Evolutionary conservation across 495 filamentous ascomycete genomes (phyloP).

Genomic region (Penicillium odoratum): DNA sequence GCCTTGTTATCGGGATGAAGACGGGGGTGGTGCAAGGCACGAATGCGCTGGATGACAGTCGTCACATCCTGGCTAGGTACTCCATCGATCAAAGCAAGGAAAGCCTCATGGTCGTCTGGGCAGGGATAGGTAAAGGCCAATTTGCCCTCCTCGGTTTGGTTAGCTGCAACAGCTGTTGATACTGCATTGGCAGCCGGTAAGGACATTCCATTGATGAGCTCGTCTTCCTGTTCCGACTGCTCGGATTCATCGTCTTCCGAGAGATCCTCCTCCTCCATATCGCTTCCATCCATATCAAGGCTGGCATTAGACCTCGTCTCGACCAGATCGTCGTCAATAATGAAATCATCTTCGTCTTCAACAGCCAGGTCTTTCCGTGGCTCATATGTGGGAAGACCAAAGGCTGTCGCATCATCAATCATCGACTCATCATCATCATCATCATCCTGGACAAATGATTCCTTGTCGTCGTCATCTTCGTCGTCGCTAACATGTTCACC

Average conservation of each 20-base stretch:
- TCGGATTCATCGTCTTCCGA: constrained; percentile 53
- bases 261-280: constrained; percentile 51
- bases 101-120: constrained; percentile 70
- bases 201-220: constrained; percentile 44
- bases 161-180: constrained; percentile 28
- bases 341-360: constrained; percentile 91
- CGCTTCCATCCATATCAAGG: constrained; percentile 51
- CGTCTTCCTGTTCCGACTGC: constrained; percentile 46
- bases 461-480: constrained; percentile 49
- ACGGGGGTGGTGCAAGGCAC: constrained; percentile 87
- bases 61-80: constrained; percentile 65
- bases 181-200: constrained; percentile 27
- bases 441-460: constrained; percentile 41
- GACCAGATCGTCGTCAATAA: constrained; percentile 84
- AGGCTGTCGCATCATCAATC: constrained; percentile 55
- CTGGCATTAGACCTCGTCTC: constrained; percentile 55
- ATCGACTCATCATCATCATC: constrained; percentile 43
- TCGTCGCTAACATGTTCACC: constrained; percentile 43
- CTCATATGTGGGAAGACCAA: constrained; percentile 49
- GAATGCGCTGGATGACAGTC: constrained; percentile 81
- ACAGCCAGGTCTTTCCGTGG: constrained; percentile 50
- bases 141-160: constrained; percentile 44
- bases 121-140: constrained; percentile 83
- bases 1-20: constrained; percentile 79
- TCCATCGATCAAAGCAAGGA: constrained; percentile 63